Conservation (phyloP, 495 filamentous ascomycete species). For the Penicillium parvum region DNA sequence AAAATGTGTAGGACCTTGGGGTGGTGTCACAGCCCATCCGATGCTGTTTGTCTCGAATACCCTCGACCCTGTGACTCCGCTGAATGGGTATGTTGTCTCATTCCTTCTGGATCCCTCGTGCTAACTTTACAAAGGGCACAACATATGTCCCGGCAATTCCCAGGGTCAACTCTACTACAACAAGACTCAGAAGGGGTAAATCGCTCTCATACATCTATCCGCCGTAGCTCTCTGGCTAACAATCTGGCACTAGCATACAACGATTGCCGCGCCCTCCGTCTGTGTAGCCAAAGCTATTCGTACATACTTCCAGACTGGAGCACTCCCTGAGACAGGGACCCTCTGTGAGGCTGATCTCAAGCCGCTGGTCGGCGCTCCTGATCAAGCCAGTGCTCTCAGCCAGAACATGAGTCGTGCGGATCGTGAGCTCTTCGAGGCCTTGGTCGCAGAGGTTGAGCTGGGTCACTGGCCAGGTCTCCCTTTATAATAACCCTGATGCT, state of each 20-base stretch:
- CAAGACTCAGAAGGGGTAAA: conserved; percentile 54
- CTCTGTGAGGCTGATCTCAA: conserved; percentile 39
- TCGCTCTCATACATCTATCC: conserved; percentile 1
- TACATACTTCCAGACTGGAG: conserved; percentile 46
- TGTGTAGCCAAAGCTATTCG: conserved; percentile 43
- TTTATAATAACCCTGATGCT: too few relatives aligned
- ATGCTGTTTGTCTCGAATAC: conserved; percentile 57
- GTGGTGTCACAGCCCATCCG: conserved; percentile 47
- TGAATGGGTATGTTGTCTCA: conserved; percentile 27
- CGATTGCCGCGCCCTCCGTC: conserved; percentile 41
- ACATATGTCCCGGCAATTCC: conserved; percentile 47
- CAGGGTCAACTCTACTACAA: conserved; percentile 48
- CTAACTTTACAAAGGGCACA: conserved; percentile 32
- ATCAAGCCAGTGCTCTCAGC: background rate
- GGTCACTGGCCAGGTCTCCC: conserved; percentile 6
- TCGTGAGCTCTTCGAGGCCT: conserved; percentile 17
- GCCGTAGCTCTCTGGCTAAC: too few relatives aligned
- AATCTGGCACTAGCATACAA: too few relatives aligned
- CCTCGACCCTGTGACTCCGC: conserved; percentile 57
- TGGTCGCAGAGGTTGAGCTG: conserved; percentile 16
- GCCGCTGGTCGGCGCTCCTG: conserved; percentile 22
- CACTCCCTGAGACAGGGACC: conserved; percentile 36
- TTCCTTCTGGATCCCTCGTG: background rate
- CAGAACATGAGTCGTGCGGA: conserved; percentile 11
- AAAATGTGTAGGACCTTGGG: conserved; percentile 24